A percentile compares a stretch with the other conserved stretches of the same genome.
phyloP scores from a whole-genome alignment of 2,329 filamentous ascomycete genomes.

The Paraconiothyrium sp. region DNA sequence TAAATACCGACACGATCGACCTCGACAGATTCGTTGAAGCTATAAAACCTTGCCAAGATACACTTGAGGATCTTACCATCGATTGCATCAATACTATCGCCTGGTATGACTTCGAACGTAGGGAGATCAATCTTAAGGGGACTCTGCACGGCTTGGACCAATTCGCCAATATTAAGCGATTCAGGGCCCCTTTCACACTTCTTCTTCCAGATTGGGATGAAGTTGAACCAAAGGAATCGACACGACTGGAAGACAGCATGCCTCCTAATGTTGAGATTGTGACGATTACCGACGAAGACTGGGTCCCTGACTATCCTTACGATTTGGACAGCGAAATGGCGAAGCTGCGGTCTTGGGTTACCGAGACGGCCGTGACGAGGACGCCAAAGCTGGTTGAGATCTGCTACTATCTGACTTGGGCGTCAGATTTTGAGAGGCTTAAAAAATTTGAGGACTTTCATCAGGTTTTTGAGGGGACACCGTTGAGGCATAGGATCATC shows the following conservation, averaged over 20 bases:
- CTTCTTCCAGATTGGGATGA: slow-evolving; percentile 10
- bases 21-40: slow-evolving; percentile 13
- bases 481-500: slow-evolving; percentile 5
- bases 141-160: slow-evolving; percentile 1
- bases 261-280: slow-evolving; percentile 15
- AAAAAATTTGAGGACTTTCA: not conserved
- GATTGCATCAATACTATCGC: not conserved
- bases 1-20: slow-evolving; percentile 11
- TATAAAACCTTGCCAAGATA: slow-evolving; percentile 11
- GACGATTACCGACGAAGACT: slow-evolving; percentile 5
- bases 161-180: slow-evolving; percentile 12
- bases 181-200: slow-evolving; percentile 4
- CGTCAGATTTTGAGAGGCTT: not conserved
- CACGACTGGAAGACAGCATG: slow-evolving; percentile 15
- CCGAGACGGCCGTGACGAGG: slow-evolving; percentile 1
- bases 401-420: slow-evolving; percentile 1
- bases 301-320: not conserved
- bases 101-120: not conserved
- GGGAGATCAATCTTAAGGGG: not conserved
- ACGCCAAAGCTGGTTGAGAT: slow-evolving; percentile 8
- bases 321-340: not conserved
- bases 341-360: not conserved
- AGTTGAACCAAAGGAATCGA: not conserved
- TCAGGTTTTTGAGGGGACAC: slow-evolving; percentile 8
- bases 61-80: slow-evolving; percentile 17